Evolutionary conservation across 2,329 filamentous ascomycete genomes (phyloP), one percentile per base, ranked within the genome.

Genomic region (Pseudogymnoascus sp.): DNA sequence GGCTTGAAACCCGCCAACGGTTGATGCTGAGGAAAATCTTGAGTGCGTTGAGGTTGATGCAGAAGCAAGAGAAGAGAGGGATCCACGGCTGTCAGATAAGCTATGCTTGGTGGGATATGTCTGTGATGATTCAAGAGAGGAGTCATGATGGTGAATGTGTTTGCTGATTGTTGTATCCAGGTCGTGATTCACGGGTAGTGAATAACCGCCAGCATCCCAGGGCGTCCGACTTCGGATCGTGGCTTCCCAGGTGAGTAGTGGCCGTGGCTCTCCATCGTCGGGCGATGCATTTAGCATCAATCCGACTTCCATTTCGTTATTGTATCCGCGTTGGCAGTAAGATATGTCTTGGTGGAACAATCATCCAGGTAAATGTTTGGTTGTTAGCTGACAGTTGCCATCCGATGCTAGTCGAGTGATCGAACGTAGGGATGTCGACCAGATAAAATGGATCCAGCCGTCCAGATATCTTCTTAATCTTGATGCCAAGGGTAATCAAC

Each of bases 181-280:
- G n/a, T 59, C 61, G 31, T 66, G 69, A 59, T 71, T 70, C 33
- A 73, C 67, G 6, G 72, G 73, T 47, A 74, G 64, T 64, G 73
- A 70, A 67, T 74, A 74, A 44, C 73, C 73, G 62, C 70, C 72
- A 18, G 72, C 72, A 64, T 74, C 72, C 72, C 73, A 74, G 44
- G 72, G 72, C 8, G 70, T 74, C 59, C 72, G 67, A 66, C 67
- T 74, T 38, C 69, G 64, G n/a, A 66, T 64, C 14, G 65, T 16
- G 59, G 63, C 18, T 65, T 65, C 44, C 59, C 53, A 38, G 21
- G 60, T 21, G 16, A 21, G 10, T 63, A 65, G 63, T 65, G 63
- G 42, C 56, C 64, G 64, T 60, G 68, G 69, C 63, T 68, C 71
- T 67, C 65, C 67, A 68, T 70, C 68, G 63, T 63, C 42, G 16